Percentiles rank a stretch among this genome's conserved stretches.
These are phyloP conservation scores for Silybum marianum DNA, from an alignment of 129 eudicot genomes.

Conservation along the genomic window DNA sequence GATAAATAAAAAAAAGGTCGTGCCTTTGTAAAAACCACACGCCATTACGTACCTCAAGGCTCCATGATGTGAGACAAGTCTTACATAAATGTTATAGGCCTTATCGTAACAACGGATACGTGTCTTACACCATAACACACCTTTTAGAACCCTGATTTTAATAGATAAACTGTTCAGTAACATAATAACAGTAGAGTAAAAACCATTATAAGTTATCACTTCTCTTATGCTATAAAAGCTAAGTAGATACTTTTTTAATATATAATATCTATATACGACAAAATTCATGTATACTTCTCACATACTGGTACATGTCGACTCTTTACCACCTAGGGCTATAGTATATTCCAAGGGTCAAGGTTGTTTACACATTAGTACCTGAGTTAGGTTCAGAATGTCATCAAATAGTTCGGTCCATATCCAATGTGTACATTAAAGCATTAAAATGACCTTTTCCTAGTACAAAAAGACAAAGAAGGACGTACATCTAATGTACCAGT, in stretches of 20 bases:
- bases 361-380: background rate
- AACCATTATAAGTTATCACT: background rate
- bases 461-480: background rate
- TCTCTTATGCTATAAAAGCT: background rate
- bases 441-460: background rate
- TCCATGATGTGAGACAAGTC: no score
- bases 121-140: background rate
- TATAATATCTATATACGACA: no score
- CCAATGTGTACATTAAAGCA: background rate
- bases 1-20: no score
- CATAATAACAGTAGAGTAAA: no score
- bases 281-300: background rate
- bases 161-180: no score
- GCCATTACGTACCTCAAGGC: background rate
- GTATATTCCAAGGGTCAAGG: background rate
- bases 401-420: background rate
- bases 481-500: background rate
- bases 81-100: no score
- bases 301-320: background rate
- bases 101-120: background rate
- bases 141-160: background rate
- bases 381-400: background rate
- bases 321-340: background rate
- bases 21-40: background rate
- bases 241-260: background rate